These are phyloP conservation scores for Gloeophyllum trabeum DNA, from an alignment of 768 basidiomycete genomes.

Conservation along the genomic window DNA sequence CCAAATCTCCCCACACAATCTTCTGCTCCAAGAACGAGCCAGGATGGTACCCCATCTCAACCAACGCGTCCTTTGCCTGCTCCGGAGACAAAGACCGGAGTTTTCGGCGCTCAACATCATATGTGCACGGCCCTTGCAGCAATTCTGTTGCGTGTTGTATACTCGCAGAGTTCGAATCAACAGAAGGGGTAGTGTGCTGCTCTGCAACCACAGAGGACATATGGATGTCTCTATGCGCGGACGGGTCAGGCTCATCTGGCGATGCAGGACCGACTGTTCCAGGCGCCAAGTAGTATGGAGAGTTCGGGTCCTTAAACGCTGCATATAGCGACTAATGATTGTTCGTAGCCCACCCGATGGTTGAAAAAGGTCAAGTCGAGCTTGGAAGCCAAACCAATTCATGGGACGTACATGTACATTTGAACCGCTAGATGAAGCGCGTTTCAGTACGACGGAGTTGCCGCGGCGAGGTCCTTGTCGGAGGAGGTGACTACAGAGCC, in stretches of 20 bases:
- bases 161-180: neutral
- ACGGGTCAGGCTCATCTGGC: slow-evolving; percentile 28
- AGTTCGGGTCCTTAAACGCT: slow-evolving; percentile 49
- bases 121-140: neutral
- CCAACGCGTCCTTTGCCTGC: slow-evolving; percentile 31
- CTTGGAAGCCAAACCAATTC: no score
- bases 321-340: slow-evolving; percentile 47
- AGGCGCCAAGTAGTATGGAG: slow-evolving; percentile 54
- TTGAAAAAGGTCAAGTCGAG: no score
- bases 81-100: slow-evolving; percentile 11
- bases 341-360: no score
- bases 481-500: no score
- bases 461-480: no score
- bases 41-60: slow-evolving; percentile 43
- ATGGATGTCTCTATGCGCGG: slow-evolving; percentile 1
- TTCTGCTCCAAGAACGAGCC: slow-evolving; percentile 67
- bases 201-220: neutral
- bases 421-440: no score
- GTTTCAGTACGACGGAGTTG: no score
- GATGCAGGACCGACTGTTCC: slow-evolving; percentile 49
- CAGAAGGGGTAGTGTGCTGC: neutral
- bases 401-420: no score
- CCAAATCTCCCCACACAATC: slow-evolving; percentile 74
- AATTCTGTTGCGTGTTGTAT: neutral
- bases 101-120: slow-evolving; percentile 1